Percentiles rank a stretch among this genome's conserved stretches.
These are phyloP conservation scores for Cylindrotheca fusiformis DNA, from an alignment of 108 stramenopile species.

Conservation along the genomic window DNA sequence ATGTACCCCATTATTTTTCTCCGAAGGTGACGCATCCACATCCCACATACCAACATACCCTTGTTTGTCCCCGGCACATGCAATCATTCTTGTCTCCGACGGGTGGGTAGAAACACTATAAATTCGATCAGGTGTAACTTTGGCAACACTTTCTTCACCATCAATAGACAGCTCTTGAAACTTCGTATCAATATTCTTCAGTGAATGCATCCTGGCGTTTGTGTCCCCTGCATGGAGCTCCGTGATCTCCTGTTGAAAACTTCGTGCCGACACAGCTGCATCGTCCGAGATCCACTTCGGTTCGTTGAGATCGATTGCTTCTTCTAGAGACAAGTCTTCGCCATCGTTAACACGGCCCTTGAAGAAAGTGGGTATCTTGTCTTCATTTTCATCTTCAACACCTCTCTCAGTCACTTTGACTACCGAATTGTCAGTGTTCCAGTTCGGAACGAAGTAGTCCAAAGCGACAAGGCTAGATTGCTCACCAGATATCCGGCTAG, in stretches of 20 bases:
- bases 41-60: constrained; percentile 80
- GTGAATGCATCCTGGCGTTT: constrained; percentile 2
- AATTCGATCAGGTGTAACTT: constrained; percentile 77
- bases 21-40: constrained; percentile 38
- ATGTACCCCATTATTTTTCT: constrained; percentile 40
- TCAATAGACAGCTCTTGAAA: constrained; percentile 55
- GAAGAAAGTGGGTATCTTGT: constrained; percentile 22
- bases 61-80: constrained; percentile 68
- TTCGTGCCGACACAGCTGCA: constrained; percentile 11
- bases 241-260: neutral
- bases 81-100: constrained; percentile 47
- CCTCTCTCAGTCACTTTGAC: constrained; percentile 11
- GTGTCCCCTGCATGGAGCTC: neutral
- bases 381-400: neutral
- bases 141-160: constrained; percentile 56
- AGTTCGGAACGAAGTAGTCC: constrained; percentile 22
- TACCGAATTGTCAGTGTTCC: constrained; percentile 18
- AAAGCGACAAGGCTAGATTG: constrained; percentile 18
- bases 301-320: constrained; percentile 54
- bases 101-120: constrained; percentile 73
- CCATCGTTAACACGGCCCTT: constrained; percentile 76
- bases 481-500: constrained; percentile 22
- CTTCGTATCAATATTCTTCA: constrained; percentile 10
- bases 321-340: constrained; percentile 41
- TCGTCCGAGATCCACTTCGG: constrained; percentile 56